Percentiles rank a stretch among this genome's conserved stretches.
phyloP scores from a whole-genome alignment of 257 asterid genomes.

The Fraxinus anomala region DNA sequence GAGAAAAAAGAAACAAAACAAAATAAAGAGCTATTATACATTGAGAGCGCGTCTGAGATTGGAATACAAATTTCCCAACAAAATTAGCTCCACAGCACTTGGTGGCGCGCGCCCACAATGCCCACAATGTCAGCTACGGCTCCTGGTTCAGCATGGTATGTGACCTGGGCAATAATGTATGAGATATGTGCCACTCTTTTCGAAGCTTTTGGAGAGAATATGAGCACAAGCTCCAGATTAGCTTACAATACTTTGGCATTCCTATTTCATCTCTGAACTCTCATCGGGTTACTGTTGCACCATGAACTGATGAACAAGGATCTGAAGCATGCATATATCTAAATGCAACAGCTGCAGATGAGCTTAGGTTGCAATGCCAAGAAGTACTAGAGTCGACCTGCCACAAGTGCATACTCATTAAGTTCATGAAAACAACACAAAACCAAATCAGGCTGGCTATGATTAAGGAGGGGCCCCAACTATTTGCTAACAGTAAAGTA shows the following conservation, averaged over 20 bases:
- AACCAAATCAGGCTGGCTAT: neutral
- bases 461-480: neutral
- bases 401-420: constrained; percentile 1
- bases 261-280: neutral
- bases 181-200: neutral
- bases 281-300: constrained; percentile 40
- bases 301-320: constrained; percentile 39
- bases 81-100: constrained; percentile 6
- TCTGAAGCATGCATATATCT: constrained; percentile 42
- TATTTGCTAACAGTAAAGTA: neutral
- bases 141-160: neutral
- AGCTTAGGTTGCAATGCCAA: constrained; percentile 61
- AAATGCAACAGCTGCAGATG: constrained; percentile 44
- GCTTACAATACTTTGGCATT: constrained; percentile 1
- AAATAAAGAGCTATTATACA: neutral
- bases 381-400: constrained; percentile 65
- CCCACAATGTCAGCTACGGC: neutral
- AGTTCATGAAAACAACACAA: neutral
- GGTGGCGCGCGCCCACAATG: neutral
- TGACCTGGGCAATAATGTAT: neutral
- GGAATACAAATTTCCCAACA: neutral
- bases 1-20: neutral
- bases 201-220: neutral
- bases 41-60: neutral
- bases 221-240: constrained; percentile 8